A percentile compares a stretch with the other conserved stretches of the same genome.
phyloP scores from a whole-genome alignment of 352 stramenopile genomes.

The Pythium chondricola region DNA sequence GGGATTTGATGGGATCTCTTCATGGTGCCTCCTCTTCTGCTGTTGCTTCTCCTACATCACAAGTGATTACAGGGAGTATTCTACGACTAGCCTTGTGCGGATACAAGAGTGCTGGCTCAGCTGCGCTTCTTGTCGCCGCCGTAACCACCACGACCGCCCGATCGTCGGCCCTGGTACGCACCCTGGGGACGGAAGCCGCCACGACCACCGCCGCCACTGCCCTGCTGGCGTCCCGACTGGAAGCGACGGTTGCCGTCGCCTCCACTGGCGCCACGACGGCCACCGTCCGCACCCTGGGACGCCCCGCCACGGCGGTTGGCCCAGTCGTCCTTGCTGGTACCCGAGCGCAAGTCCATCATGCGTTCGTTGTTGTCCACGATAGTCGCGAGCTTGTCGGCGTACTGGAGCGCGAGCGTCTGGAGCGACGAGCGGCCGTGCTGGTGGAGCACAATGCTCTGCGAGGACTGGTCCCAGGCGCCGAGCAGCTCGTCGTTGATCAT shows the following conservation, averaged over 20 bases:
- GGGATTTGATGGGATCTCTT: too few relatives aligned
- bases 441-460: slow-evolving; percentile 95
- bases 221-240: slow-evolving; percentile 28
- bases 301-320: slow-evolving; percentile 39
- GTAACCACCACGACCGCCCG: slow-evolving; percentile 27
- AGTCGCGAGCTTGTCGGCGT: slow-evolving; percentile 90
- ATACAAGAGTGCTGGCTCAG: slow-evolving; percentile 1
- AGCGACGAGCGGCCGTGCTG: slow-evolving; percentile 92
- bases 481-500: slow-evolving; percentile 98
- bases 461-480: slow-evolving; percentile 97
- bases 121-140: slow-evolving; percentile 24
- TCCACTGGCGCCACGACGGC: slow-evolving; percentile 21
- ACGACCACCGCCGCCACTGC: slow-evolving; percentile 21
- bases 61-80: too few relatives aligned
- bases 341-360: slow-evolving; percentile 80
- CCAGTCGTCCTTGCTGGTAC: slow-evolving; percentile 62
- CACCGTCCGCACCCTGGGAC: too few relatives aligned
- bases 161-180: slow-evolving; percentile 20
- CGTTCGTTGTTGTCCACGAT: slow-evolving; percentile 90
- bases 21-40: too few relatives aligned
- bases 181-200: slow-evolving; percentile 42
- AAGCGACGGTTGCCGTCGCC: slow-evolving; percentile 27
- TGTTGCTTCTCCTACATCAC: too few relatives aligned
- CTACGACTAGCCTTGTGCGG: background rate
- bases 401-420: slow-evolving; percentile 94